Evolutionary conservation across 2,329 filamentous ascomycete genomes (phyloP).

Genomic region (Colletotrichum eremochloae): DNA sequence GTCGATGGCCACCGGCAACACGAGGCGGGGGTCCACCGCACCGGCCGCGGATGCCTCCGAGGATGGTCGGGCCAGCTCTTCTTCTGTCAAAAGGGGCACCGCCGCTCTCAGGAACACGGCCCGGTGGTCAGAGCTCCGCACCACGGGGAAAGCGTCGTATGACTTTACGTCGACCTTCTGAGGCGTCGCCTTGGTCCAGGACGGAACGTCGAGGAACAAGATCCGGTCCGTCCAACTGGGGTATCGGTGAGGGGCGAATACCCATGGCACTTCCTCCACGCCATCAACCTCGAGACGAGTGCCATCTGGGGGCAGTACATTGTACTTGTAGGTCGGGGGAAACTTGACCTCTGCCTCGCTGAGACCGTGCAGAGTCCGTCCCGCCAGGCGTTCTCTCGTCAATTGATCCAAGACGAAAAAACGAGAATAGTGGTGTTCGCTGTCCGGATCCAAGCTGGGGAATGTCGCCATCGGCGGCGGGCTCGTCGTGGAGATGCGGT

Average conservation of each 20-base stretch:
- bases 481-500: slow-evolving; percentile 80
- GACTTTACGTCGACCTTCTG: slow-evolving; percentile 65
- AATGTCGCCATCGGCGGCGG: slow-evolving; percentile 73
- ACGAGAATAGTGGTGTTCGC: slow-evolving; percentile 71
- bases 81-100: slow-evolving; percentile 70
- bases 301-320: slow-evolving; percentile 56
- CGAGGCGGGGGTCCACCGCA: slow-evolving; percentile 57
- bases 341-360: slow-evolving; percentile 81
- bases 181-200: slow-evolving; percentile 58
- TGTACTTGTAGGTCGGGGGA: slow-evolving; percentile 95
- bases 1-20: slow-evolving; percentile 66
- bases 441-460: slow-evolving; percentile 70
- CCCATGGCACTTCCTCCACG: slow-evolving; percentile 65
- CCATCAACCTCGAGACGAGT: slow-evolving; percentile 43
- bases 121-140: slow-evolving; percentile 89
- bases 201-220: slow-evolving; percentile 77
- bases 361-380: slow-evolving; percentile 82
- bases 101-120: slow-evolving; percentile 80
- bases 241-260: slow-evolving; percentile 86
- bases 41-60: slow-evolving; percentile 15
- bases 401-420: slow-evolving; percentile 86
- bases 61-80: slow-evolving; percentile 55
- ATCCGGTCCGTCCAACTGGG: slow-evolving; percentile 96
- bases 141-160: slow-evolving; percentile 83
- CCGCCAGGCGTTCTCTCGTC: slow-evolving; percentile 75